Conservation (phyloP, 805 yeast genomes). For the Wickerhamomyces subpelliculosus region DNA sequence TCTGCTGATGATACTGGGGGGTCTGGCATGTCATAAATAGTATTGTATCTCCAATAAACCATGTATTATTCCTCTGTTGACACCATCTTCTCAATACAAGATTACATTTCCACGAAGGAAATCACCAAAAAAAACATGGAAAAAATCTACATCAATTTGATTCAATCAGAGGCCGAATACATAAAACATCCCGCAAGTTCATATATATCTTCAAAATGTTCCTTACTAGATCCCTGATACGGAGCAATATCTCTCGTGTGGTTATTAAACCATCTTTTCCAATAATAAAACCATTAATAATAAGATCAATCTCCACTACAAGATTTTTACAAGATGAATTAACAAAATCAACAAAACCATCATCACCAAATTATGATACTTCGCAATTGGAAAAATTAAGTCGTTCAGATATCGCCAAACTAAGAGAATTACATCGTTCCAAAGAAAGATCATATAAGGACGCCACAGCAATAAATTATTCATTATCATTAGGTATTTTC, state of each 20-base stretch:
- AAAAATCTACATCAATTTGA: too few relatives aligned
- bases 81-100: too few relatives aligned
- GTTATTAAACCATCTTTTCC: neutral
- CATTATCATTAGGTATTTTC: constrained; percentile 58
- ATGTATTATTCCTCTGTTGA: too few relatives aligned
- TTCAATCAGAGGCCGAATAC: neutral
- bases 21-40: too few relatives aligned
- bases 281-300: neutral
- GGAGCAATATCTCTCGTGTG: neutral
- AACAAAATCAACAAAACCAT: neutral
- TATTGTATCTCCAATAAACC: too few relatives aligned
- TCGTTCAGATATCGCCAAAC: constrained; percentile 17
- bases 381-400: constrained; percentile 14
- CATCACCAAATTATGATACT: constrained; percentile 1
- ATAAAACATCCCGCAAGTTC: neutral
- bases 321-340: neutral
- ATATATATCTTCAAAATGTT: neutral
- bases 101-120: too few relatives aligned
- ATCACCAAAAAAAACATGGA: too few relatives aligned
- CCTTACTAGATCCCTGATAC: neutral
- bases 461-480: constrained; percentile 54
- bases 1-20: too few relatives aligned
- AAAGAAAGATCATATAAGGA: constrained; percentile 13
- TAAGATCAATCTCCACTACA: neutral
- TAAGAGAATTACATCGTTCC: constrained; percentile 16